Conservation (phyloP, 169 alveolate species). For the Plasmodium gallinaceum region DNA sequence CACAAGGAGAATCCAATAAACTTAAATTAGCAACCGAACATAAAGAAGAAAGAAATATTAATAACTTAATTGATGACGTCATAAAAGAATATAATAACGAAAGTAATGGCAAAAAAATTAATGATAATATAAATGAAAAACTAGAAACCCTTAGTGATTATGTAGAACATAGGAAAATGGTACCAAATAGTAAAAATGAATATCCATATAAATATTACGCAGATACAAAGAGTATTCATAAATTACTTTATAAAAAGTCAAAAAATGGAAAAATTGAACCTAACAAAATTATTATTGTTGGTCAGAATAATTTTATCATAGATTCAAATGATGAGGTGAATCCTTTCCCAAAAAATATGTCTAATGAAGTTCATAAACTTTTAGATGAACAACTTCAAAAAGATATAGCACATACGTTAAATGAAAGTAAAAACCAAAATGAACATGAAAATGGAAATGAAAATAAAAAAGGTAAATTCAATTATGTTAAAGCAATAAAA, state of each 20-base stretch:
- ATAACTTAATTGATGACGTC: neutral
- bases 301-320: constrained; percentile 62
- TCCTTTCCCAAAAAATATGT: constrained; percentile 38
- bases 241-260: constrained; percentile 30
- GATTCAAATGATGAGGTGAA: constrained; percentile 39
- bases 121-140: constrained; percentile 18
- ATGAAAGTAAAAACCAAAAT: neutral
- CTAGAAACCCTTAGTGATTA: constrained; percentile 34
- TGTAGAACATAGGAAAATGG: constrained; percentile 32
- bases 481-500: constrained; percentile 16
- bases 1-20: constrained; percentile 12
- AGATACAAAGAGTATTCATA: constrained; percentile 55
- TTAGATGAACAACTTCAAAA: constrained; percentile 32
- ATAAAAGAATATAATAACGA: neutral
- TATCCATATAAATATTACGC: constrained; percentile 47
- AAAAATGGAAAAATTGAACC: constrained; percentile 21
- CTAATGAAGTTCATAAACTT: constrained; percentile 13
- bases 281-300: constrained; percentile 44
- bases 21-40: neutral
- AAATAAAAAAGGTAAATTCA: constrained; percentile 4
- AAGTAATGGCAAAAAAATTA: neutral
- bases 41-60: neutral
- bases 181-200: constrained; percentile 5
- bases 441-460: neutral
- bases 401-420: constrained; percentile 31